These are phyloP conservation scores for Stagonosporopsis chrysanthemi DNA, from an alignment of 2,329 filamentous ascomycete species.

Conservation along the genomic window DNA sequence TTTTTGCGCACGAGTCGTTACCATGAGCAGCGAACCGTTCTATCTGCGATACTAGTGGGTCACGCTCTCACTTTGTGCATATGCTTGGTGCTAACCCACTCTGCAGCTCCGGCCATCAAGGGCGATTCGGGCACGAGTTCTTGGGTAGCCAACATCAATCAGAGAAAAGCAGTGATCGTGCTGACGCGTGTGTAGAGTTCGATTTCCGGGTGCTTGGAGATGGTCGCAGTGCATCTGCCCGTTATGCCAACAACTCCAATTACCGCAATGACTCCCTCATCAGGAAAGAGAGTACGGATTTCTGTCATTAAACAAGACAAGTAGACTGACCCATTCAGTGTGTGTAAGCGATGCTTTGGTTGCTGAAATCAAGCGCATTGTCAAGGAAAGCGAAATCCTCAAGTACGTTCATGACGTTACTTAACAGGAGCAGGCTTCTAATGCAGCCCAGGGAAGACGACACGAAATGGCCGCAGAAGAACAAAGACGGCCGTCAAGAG, in stretches of 20 bases:
- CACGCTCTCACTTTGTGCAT: constrained; percentile 13
- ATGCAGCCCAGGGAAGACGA: constrained; percentile 82
- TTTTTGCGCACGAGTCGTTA: constrained; percentile 45
- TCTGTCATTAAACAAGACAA: background rate
- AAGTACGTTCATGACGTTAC: constrained; percentile 67
- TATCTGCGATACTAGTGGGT: constrained; percentile 97
- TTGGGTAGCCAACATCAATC: constrained; percentile 67
- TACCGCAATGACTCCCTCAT: constrained; percentile 99
- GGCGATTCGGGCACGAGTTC: constrained; percentile 97
- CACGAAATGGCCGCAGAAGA: constrained; percentile 98
- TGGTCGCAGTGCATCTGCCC: constrained; percentile 88
- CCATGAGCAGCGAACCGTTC: constrained; percentile 80
- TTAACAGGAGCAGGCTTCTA: background rate
- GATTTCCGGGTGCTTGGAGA: constrained; percentile 93
- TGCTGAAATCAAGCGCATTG: constrained; percentile 94
- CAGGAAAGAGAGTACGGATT: constrained; percentile 90
- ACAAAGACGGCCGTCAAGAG: constrained; percentile 97
- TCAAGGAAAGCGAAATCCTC: constrained; percentile 96
- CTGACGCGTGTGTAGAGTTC: constrained; percentile 72
- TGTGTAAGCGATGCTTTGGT: constrained; percentile 91
- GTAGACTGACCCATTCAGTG: constrained; percentile 65
- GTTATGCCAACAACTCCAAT: constrained; percentile 99
- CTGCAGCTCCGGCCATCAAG: constrained; percentile 91
- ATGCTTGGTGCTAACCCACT: constrained; percentile 26
- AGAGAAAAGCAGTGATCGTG: background rate